These are phyloP conservation scores for Teunomyces cretensis DNA, from an alignment of 805 yeast species.

Conservation along the genomic window DNA sequence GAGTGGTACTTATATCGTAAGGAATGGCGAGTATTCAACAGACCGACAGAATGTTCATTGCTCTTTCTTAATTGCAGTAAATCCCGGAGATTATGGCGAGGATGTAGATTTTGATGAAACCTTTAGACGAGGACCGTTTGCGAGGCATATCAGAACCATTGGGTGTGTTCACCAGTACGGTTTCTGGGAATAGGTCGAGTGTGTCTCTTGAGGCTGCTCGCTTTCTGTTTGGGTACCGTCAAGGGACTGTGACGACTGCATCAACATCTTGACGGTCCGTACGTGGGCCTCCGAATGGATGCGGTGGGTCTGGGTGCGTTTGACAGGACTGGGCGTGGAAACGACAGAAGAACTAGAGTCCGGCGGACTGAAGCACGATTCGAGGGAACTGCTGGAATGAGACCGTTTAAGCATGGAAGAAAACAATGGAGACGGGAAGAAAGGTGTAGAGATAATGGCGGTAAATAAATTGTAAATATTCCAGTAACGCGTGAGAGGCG, in stretches of 20 bases:
- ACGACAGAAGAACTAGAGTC: neutral
- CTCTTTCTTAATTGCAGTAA: no score
- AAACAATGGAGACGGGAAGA: neutral
- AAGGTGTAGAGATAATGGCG: neutral
- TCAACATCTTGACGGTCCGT: constrained; percentile 30
- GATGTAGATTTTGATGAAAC: no score
- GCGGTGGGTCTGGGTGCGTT: constrained; percentile 22
- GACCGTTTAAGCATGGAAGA: neutral
- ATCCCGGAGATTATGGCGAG: neutral
- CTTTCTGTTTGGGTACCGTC: no score
- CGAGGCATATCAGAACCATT: no score
- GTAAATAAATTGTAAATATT: neutral
- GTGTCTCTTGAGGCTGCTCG: neutral
- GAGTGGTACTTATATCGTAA: no score
- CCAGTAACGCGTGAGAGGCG: no score
- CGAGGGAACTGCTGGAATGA: neutral
- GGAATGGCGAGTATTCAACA: no score
- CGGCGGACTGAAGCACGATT: neutral
- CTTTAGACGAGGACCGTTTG: no score
- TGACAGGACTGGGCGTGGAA: constrained; percentile 9
- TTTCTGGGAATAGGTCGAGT: constrained; percentile 9
- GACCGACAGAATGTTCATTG: no score
- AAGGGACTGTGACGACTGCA: constrained; percentile 13
- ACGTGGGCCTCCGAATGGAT: constrained; percentile 33
- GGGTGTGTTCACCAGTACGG: constrained; percentile 12